Evolutionary conservation across 768 basidiomycete species (phyloP), one percentile per base, ranked within the genome.

Genomic region (Russula virescens): DNA sequence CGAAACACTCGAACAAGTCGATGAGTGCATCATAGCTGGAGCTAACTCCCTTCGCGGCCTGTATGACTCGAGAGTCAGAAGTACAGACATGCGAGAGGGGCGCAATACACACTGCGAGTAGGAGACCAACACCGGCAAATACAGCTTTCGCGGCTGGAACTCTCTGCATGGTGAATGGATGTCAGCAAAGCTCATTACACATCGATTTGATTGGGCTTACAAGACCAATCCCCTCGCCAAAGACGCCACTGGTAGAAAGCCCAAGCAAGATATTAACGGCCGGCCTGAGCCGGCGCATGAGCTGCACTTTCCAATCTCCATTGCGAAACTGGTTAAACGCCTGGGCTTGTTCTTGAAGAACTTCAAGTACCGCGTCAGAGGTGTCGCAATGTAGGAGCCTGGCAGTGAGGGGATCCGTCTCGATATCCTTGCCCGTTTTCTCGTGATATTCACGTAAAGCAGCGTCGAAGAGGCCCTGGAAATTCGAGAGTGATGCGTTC

Each of bases 311-410:
- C 11, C 57, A 4, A 26, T 26, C 35, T 48, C 47, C 57, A 7
- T 58, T 49, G 23, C 57, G 34, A 58, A 38, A 58, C 18, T 58
- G 35, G 23, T 50, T n/a, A 19, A 58, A 58, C n/a, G 21, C 48
- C 2, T 50, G 23, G 19, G 48, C 47, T 26, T 58, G 18, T 10
- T 38, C 25, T 25, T 50, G 23, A 42, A 58, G 57, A 28, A 42
- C 18, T 23, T 4, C 13, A 7, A 50, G 48, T 11, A 58, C 26
- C 7, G 35, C 38, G 4, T 58, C 48, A 11, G 47, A 31, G 9
- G 47, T 42, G 18, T 6, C 10, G 19, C 57, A 58, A 6, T 6
- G 19, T 26, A 28, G 16, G 25, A 58, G 46, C 38, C 28, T 50
- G 19, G 35, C 23, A 4, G 57, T n/a, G 48, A 58, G 35, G 3